These are phyloP conservation scores for Syzygium aromaticum DNA, from an alignment of 345 rosid genomes.

Conservation along the genomic window DNA sequence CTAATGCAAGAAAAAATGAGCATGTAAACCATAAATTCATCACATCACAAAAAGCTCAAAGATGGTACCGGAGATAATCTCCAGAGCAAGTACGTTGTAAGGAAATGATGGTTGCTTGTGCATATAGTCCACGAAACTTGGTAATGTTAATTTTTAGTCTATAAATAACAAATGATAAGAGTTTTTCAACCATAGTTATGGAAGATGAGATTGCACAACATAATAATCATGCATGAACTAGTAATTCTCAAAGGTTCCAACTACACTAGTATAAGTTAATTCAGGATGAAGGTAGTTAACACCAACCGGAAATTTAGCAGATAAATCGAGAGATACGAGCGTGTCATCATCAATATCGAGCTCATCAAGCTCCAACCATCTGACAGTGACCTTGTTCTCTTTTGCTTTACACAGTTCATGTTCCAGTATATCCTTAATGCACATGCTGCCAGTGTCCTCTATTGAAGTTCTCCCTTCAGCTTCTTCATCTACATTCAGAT, in stretches of 20 bases:
- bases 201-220: not conserved
- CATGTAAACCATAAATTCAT: not conserved
- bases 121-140: not conserved
- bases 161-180: not conserved
- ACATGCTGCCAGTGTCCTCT: conserved; percentile 17
- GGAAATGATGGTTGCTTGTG: not conserved
- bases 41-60: not conserved
- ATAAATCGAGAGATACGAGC: conserved; percentile 47
- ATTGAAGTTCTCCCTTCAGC: conserved; percentile 12
- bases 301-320: conserved; percentile 55
- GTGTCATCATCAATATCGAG: conserved; percentile 48
- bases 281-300: not conserved
- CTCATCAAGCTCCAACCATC: conserved; percentile 92
- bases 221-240: not conserved
- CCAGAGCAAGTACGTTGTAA: not conserved
- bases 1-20: conserved; percentile 19
- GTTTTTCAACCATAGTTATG: not conserved
- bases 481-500: conserved; percentile 21
- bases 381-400: conserved; percentile 30
- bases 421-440: conserved; percentile 35
- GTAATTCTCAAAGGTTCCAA: not conserved
- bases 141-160: not conserved
- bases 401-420: conserved; percentile 40
- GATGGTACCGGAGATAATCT: not conserved
- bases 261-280: not conserved